Evolutionary conservation across 2,329 filamentous ascomycete genomes (phyloP).

Genomic region (Coleophoma crateriformis): DNA sequence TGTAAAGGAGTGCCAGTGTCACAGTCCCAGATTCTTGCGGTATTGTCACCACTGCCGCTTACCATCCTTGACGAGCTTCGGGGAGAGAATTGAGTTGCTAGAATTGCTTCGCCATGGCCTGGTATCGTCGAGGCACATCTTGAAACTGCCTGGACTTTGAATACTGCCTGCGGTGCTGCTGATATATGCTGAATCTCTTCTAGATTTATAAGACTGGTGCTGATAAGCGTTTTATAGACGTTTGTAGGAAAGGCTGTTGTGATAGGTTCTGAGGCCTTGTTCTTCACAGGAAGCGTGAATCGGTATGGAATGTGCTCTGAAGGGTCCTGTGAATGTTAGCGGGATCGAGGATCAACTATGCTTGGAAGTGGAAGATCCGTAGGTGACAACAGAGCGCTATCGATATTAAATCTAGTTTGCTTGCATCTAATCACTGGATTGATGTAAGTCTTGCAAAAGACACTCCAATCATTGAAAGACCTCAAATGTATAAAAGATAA

Average conservation of each 20-base stretch:
- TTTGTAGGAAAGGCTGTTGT: conserved; percentile 29
- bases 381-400: neutral
- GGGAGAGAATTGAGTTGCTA: conserved; percentile 82
- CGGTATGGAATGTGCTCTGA: conserved; percentile 59
- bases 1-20: conserved; percentile 85
- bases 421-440: neutral
- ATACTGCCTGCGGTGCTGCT: conserved; percentile 81
- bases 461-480: neutral
- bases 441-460: neutral
- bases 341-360: no score
- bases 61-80: conserved; percentile 71
- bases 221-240: conserved; percentile 42
- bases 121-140: conserved; percentile 83
- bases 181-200: conserved; percentile 39
- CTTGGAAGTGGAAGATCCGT: no score
- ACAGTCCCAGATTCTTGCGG: conserved; percentile 89
- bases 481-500: neutral
- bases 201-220: conserved; percentile 24
- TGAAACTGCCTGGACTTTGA: conserved; percentile 86
- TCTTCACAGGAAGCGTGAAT: conserved; percentile 49
- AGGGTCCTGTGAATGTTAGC: no score
- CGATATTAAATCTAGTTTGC: neutral
- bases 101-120: conserved; percentile 87
- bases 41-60: conserved; percentile 86
- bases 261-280: conserved; percentile 29